Evolutionary conservation across 768 basidiomycete genomes (phyloP), one percentile per base, ranked within the genome.

Genomic region (Pleurotus sapidus): DNA sequence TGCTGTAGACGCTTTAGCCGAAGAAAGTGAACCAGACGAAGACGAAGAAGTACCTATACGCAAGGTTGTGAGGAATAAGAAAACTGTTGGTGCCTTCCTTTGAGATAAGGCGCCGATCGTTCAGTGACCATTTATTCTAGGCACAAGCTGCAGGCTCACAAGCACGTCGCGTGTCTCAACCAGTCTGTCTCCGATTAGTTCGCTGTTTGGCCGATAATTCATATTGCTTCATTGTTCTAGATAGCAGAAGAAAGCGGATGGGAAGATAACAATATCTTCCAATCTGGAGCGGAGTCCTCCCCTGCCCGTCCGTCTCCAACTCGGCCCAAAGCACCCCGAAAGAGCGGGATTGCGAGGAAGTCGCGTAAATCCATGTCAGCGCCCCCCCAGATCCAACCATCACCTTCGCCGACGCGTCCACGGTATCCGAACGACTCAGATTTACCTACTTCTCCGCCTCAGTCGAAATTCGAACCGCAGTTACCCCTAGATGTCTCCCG

Each of bases 181-280:
- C 74, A 49, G 77, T 77, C 49, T 45, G 70, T 67, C 34, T 59
- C 59, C 50, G 45, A 14, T 15, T 55, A 25, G 3, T 18, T 39
- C 57, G 47, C 18, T 47, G 5, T 11, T 47, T 50, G 38, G 9
- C 27, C 58, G 38, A 6, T 38, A 47, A 50, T 15, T 58, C 45
- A 14, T 37, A 49, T 43, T 55, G 56, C 57, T 23, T 51, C 59
- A 60, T 54, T 60, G 17, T 30, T 18, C 43, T 45, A 2, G 57
- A 69, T 67, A 73, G 68, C 45, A 24, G 87, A 89, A 39, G 89
- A 91, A 54, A 92, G 90, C 63, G 90, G 89, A 34, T 93, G 91
- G 91, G 91, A 93, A 65, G 91, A 93, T 61, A 92, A 91, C 65
- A 93, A 94, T 61, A 84, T 92, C 25, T 94, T 94, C 68, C 91